Evolutionary conservation across 2,329 filamentous ascomycete species (phyloP), one percentile per base, ranked within the genome.

Genomic region (Teratosphaeria nubilosa): DNA sequence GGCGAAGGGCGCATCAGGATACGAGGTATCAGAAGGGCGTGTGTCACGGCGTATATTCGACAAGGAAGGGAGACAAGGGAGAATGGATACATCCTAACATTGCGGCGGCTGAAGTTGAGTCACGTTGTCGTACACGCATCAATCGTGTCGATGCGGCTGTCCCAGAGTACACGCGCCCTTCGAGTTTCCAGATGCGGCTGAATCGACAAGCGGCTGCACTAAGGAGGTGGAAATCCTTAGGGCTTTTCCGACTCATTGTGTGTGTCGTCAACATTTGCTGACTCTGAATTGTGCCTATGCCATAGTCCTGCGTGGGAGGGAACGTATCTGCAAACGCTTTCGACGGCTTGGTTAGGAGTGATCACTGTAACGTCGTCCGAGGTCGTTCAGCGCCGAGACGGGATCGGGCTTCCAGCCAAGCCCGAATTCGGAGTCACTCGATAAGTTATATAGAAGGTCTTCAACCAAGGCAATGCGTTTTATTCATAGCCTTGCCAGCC

Each of bases 1-100:
- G 59, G 60, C 53, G 61, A 60, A 60, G 57, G 62, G 58, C 61
- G 61, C 55, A 55, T n/a, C 34, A 60, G 5, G 51, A n/a, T 32
- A 14, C n/a, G 37, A 37, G 51, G 60, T 56, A 53, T 41, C 45
- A 32, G 53, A 58, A 62, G 56, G 62, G 58, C 56, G 56, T 41
- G 56, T 41, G 56, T 51, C 53, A 24, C 2, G 27, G 27, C 7
- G 27, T 30, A 7, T 30, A 13, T 25, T 10, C 13, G 6, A 25
- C n/a, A 51, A 34, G 55, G 48, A 52, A 22, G 25, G 24, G 41
- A 50, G 24, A 24, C 32, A 7, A 16, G 11, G 14, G 10, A 9
- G 24, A 45, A 56, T 20, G 54, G 34, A 27, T 16, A 20, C 11
- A 30, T 50, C 27, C 48, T 30, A 30, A 32, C 45, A 51, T 27